Conservation (phyloP, 441 rosid species). For the Hypseocharis bilobata region DNA sequence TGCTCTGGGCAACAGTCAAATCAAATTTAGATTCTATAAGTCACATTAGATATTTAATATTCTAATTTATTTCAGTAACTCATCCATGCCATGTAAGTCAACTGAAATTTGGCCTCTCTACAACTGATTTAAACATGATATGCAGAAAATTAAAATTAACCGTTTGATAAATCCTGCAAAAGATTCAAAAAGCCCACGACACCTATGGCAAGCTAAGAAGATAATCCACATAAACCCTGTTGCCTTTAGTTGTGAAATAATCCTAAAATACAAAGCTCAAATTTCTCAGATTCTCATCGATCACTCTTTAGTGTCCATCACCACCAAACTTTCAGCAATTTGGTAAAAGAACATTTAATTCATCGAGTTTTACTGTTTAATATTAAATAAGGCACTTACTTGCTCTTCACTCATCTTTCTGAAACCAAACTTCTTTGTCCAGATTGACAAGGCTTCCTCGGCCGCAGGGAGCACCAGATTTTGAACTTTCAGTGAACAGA, state of each 20-base stretch:
- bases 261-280: too few relatives aligned
- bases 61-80: background rate
- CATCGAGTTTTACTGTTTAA: conserved; percentile 2
- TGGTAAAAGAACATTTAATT: background rate
- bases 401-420: conserved; percentile 55
- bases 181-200: too few relatives aligned
- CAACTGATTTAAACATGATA: background rate
- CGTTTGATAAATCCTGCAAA: background rate
- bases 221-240: too few relatives aligned
- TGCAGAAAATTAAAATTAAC: background rate
- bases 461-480: conserved; percentile 93
- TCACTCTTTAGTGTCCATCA: background rate
- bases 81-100: background rate
- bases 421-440: conserved; percentile 89
- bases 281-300: background rate
- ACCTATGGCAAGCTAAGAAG: too few relatives aligned
- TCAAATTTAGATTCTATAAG: too few relatives aligned
- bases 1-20: too few relatives aligned
- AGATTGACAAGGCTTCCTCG: conserved; percentile 84
- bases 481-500: conserved; percentile 60
- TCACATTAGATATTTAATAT: too few relatives aligned
- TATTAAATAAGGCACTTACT: conserved; percentile 34
- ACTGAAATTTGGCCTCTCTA: background rate
- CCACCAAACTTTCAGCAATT: background rate
- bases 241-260: too few relatives aligned